These are phyloP conservation scores for Penicillium egyptiacum DNA, from an alignment of 495 filamentous ascomycete genomes.

Conservation along the genomic window DNA sequence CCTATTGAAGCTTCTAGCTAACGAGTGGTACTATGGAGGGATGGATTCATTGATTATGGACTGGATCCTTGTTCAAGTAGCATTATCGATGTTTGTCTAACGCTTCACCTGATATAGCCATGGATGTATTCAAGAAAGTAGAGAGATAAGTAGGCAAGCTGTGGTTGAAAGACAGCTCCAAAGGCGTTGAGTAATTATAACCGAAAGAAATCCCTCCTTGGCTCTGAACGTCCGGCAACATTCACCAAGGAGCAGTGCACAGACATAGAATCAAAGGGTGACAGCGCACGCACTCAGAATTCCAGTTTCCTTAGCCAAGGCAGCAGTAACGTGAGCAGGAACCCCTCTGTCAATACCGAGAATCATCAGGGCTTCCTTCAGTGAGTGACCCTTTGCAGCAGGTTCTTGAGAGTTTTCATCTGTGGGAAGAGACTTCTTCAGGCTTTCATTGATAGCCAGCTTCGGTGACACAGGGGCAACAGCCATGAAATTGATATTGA, in stretches of 20 bases:
- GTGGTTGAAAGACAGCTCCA: not conserved
- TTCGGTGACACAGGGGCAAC: constrained; percentile 52
- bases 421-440: constrained; percentile 9
- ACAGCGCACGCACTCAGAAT: constrained; percentile 65
- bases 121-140: not conserved
- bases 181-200: not conserved
- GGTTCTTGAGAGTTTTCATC: constrained; percentile 6
- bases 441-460: constrained; percentile 10
- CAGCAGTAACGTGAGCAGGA: constrained; percentile 52
- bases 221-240: too few species aligned
- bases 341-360: constrained; percentile 61
- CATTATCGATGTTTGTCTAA: too few species aligned
- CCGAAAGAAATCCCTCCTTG: not conserved
- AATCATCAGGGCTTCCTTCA: constrained; percentile 71
- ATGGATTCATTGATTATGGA: too few species aligned
- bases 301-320: constrained; percentile 55
- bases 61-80: too few species aligned
- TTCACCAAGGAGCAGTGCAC: not conserved
- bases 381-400: not conserved
- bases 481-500: constrained; percentile 73
- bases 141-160: not conserved
- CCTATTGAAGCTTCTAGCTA: too few species aligned
- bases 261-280: constrained; percentile 32
- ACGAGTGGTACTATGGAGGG: too few species aligned
- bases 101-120: too few species aligned